These are phyloP conservation scores for Trichoderma asperellum DNA, from an alignment of 2,329 filamentous ascomycete species.

Conservation along the genomic window DNA sequence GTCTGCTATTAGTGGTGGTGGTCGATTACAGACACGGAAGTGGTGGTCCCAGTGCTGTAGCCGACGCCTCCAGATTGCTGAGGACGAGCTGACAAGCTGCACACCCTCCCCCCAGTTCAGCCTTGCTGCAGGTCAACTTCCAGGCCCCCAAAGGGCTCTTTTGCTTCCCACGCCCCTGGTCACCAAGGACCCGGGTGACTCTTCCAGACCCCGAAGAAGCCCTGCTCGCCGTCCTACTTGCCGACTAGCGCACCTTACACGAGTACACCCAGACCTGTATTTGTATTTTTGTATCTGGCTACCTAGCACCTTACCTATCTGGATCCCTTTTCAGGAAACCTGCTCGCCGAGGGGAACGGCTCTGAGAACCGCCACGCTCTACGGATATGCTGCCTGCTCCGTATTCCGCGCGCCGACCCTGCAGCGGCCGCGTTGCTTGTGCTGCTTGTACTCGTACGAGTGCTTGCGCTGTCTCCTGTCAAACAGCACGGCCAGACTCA, in stretches of 20 bases:
- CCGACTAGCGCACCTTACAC: constrained; percentile 1
- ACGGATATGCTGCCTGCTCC: neutral
- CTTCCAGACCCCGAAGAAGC: constrained; percentile 21
- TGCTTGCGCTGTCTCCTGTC: constrained; percentile 20
- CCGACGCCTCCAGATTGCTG: neutral
- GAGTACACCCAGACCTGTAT: neutral
- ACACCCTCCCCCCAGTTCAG: constrained; percentile 28
- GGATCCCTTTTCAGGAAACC: constrained; percentile 5
- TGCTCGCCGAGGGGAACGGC: constrained; percentile 20
- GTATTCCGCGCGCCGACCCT: constrained; percentile 18
- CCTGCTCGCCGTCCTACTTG: constrained; percentile 12
- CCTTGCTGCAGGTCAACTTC: constrained; percentile 31
- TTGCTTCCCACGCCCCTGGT: constrained; percentile 20
- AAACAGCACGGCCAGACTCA: neutral
- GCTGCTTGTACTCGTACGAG: neutral
- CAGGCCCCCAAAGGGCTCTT: constrained; percentile 28
- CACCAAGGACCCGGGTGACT: constrained; percentile 28
- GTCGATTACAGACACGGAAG: neutral
- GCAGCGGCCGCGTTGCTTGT: constrained; percentile 3
- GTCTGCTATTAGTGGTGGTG: neutral
- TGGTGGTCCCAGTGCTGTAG: constrained; percentile 3
- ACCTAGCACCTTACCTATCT: neutral
- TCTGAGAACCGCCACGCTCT: constrained; percentile 12
- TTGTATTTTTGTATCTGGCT: neutral
- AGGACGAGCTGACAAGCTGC: constrained; percentile 26